phyloP scores from a whole-genome alignment of 2,329 filamentous ascomycete species.

The Monosporascus ibericus region DNA sequence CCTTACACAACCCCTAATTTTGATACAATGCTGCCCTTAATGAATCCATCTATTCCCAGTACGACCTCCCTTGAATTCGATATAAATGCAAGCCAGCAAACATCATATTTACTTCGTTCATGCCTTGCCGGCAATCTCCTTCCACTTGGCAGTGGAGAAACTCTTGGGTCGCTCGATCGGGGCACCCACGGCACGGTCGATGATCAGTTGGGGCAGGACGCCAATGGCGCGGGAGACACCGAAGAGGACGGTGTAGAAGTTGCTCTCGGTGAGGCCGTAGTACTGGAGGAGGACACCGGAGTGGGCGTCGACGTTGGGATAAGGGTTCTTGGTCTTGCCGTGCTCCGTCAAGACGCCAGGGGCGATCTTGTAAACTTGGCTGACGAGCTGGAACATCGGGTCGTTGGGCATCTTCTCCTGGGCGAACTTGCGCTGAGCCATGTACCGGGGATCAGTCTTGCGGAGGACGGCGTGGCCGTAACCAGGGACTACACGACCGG shows the following conservation, averaged over 20 bases:
- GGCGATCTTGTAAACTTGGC: constrained; percentile 99
- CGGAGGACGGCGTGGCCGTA: constrained; percentile 98
- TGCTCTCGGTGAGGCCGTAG: constrained; percentile 98
- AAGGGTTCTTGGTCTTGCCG: constrained; percentile 99
- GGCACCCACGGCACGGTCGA: constrained; percentile 93
- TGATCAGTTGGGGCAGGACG: constrained; percentile 98
- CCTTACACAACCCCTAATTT: constrained; percentile 9
- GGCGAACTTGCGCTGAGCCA: constrained; percentile 95
- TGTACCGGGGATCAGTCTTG: constrained; percentile 99
- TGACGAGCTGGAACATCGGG: constrained; percentile 99
- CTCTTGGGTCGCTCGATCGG: constrained; percentile 99
- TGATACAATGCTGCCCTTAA: constrained; percentile 4
- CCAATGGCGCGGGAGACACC: constrained; percentile 97
- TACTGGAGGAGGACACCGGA: constrained; percentile 98
- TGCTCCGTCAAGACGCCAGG: constrained; percentile 97
- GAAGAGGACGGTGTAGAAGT: constrained; percentile 99
- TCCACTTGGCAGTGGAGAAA: constrained; percentile 95
- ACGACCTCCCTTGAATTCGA: constrained; percentile 14
- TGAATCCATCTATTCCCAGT: constrained; percentile 24
- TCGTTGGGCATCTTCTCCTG: constrained; percentile 89
- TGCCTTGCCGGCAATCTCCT: constrained; percentile 88
- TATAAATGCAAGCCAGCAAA: constrained; percentile 14
- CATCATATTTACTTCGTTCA: constrained; percentile 43
- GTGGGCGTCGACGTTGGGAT: constrained; percentile 98
- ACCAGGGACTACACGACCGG: constrained; percentile 91